A percentile compares a stretch with the other conserved stretches of the same genome.
Evolutionary conservation across 495 filamentous ascomycete species (phyloP).

Genomic region (Evernia prunastri): DNA sequence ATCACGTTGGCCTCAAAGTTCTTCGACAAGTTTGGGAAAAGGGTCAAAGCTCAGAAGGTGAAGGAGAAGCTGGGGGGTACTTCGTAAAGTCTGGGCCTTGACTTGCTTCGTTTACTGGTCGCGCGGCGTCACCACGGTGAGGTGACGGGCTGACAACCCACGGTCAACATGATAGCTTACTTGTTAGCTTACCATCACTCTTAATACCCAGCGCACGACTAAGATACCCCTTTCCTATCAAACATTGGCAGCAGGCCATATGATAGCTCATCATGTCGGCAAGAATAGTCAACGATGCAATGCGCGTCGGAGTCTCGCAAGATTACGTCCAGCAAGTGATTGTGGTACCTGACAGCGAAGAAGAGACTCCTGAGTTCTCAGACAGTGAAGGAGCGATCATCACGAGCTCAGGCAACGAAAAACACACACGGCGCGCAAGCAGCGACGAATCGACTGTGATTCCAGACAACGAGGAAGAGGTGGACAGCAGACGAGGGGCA

Average conservation of each 20-base stretch:
- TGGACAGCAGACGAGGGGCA: background rate
- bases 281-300: background rate
- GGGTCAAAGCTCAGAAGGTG: conserved; percentile 17
- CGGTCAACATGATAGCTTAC: background rate
- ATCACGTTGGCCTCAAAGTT: conserved; percentile 22
- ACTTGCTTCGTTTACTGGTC: background rate
- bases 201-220: background rate
- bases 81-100: background rate
- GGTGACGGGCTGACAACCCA: background rate
- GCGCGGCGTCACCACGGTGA: background rate
- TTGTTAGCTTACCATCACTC: background rate
- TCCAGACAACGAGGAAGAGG: background rate
- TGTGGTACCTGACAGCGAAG: background rate
- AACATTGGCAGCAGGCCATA: background rate
- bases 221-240: background rate
- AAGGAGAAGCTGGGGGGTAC: conserved; percentile 18
- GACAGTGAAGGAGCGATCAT: background rate
- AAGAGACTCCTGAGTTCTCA: too few relatives aligned
- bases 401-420: background rate
- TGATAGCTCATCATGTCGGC: background rate
- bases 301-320: background rate
- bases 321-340: background rate
- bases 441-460: background rate
- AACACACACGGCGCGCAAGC: background rate
- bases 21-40: conserved; percentile 26